Percentiles rank a stretch among this genome's conserved stretches.
phyloP scores from a whole-genome alignment of 2,329 filamentous ascomycete genomes.

The Talaromyces sp. region DNA sequence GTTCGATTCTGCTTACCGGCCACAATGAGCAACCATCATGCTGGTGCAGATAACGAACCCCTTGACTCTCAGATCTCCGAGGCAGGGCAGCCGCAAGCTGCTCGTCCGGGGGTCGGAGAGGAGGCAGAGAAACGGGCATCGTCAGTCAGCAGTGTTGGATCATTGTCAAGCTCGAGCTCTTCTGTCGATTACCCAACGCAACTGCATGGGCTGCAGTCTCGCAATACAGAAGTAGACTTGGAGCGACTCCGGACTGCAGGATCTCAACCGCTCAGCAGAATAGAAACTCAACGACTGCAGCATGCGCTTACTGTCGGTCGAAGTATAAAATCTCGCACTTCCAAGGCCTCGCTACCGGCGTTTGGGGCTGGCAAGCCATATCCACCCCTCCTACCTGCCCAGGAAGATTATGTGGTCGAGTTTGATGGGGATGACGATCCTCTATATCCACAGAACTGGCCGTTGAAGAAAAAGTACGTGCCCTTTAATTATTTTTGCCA shows the following conservation, averaged over 20 bases:
- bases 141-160: neutral
- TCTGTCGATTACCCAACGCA: conserved; percentile 24
- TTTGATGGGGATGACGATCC: conserved; percentile 81
- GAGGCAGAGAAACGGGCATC: neutral
- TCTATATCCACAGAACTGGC: conserved; percentile 83
- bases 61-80: neutral
- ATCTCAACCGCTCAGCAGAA: conserved; percentile 25
- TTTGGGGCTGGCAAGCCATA: conserved; percentile 54
- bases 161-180: conserved; percentile 10
- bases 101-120: neutral
- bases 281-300: conserved; percentile 28
- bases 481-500: neutral
- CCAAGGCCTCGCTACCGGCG: conserved; percentile 30
- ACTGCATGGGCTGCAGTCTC: conserved; percentile 24
- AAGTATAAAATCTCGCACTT: conserved; percentile 20
- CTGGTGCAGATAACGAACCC: neutral
- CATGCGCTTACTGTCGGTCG: conserved; percentile 41
- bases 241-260: conserved; percentile 22
- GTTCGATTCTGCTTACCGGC: neutral
- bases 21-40: neutral
- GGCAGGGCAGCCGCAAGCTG: neutral
- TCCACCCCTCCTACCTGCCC: conserved; percentile 50
- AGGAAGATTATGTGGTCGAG: conserved; percentile 60
- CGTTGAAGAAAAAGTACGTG: conserved; percentile 67
- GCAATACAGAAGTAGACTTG: conserved; percentile 26